These are phyloP conservation scores for Microbotryum scabiosae DNA, from an alignment of 1,284 basidiomycete species.

Conservation along the genomic window DNA sequence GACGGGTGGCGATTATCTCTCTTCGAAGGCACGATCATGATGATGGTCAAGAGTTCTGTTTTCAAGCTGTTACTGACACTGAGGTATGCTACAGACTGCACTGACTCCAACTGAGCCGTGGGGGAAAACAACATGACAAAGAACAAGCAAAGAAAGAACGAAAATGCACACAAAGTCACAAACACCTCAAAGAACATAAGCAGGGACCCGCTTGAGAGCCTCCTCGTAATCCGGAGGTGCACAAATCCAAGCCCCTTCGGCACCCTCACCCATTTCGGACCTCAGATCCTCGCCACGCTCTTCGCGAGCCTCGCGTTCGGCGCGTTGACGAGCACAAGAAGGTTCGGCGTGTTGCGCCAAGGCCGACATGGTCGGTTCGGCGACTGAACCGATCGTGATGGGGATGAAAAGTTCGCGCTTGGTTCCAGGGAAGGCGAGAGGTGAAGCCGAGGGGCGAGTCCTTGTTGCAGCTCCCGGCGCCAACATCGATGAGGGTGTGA, in stretches of 20 bases:
- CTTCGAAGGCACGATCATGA: no score
- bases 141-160: no score
- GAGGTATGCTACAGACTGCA: no score
- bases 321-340: constrained; percentile 10
- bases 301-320: constrained; percentile 26
- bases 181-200: constrained; percentile 13
- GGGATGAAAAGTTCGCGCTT: constrained; percentile 41
- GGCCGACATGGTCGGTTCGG: constrained; percentile 39
- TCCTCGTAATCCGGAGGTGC: constrained; percentile 32
- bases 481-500: constrained; percentile 11
- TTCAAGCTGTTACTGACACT: no score
- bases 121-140: no score
- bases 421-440: constrained; percentile 35
- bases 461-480: background rate
- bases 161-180: no score
- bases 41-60: no score
- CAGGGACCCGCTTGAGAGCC: constrained; percentile 27
- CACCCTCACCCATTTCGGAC: constrained; percentile 16
- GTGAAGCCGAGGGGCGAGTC: background rate
- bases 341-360: constrained; percentile 6
- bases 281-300: constrained; percentile 27
- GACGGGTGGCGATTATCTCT: no score
- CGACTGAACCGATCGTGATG: constrained; percentile 43
- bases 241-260: constrained; percentile 30
- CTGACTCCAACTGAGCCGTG: no score